Evolutionary conservation across 805 yeast genomes (phyloP).

Genomic region (Saccharomycopsis oosterbeekiorum): DNA sequence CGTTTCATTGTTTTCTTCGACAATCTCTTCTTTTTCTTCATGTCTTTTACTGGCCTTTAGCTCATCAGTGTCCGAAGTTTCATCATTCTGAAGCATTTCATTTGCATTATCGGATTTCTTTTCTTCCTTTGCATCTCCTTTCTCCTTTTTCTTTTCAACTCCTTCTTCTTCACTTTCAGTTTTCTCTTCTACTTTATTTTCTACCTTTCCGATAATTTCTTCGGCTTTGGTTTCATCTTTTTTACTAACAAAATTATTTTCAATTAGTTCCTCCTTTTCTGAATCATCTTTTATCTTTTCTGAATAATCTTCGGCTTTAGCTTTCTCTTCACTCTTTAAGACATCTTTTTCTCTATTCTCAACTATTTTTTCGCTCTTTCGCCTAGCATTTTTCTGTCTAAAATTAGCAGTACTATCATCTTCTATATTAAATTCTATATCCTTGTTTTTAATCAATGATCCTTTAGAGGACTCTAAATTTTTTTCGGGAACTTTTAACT

Average conservation of each 20-base stretch:
- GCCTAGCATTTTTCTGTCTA: not conserved
- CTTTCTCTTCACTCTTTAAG: not conserved
- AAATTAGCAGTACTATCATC: not conserved
- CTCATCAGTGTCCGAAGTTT: not conserved
- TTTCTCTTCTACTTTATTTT: not conserved
- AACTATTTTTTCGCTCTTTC: not conserved
- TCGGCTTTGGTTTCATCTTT: not conserved
- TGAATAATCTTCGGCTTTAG: too few relatives aligned
- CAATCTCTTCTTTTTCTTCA: not conserved
- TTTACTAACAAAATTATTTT: not conserved
- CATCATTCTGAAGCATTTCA: not conserved
- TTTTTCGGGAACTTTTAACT: constrained; percentile 22
- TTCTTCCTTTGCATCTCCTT: not conserved
- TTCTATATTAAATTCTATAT: not conserved
- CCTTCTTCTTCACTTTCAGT: not conserved
- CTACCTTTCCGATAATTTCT: not conserved
- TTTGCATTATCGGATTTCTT: not conserved
- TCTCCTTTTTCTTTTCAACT: not conserved
- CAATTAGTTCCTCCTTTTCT: not conserved
- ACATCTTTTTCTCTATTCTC: not conserved
- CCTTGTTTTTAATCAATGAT: not conserved
- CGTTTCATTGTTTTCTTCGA: too few relatives aligned
- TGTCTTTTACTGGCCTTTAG: not conserved
- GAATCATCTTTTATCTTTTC: too few relatives aligned
- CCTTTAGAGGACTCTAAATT: not conserved